Evolutionary conservation across 352 stramenopile genomes (phyloP), one percentile per base, ranked within the genome.

Genomic region (Phytophthora sp.): DNA sequence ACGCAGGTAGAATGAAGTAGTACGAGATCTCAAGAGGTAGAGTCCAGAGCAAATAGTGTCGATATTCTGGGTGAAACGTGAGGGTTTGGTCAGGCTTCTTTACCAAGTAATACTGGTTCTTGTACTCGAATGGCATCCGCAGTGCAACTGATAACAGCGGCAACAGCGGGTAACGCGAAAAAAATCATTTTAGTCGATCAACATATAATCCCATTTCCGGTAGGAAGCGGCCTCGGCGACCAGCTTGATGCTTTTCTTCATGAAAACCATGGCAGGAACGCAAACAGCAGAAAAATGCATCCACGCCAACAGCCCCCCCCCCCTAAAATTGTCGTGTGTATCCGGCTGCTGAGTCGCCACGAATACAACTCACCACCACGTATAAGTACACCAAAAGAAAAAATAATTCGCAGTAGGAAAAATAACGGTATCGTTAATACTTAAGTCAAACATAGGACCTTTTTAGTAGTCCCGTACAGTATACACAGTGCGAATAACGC

Each of bases 161-260:
- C 13, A 49, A 49, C 6, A 49, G 20, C 7, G 41, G 41, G 15
- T 49, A 49, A 1, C 15, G 18, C 15, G 18, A 21, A 27, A 49
- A 49, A 13, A 49, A 49, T 4, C 41, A 21, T 27, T 49, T 49
- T 49, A 24, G 41, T 49, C 41, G n/a, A 49, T n/a, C n/a, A n/a
- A n/a, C n/a, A n/a, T n/a, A n/a, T n/a, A n/a, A n/a, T n/a, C n/a
- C n/a, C n/a, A n/a, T n/a, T n/a, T n/a, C n/a, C n/a, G 36, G 21
- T 44, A 44, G 21, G 15, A 23, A 23, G 36, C 36, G 15, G 36
- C 1, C 15, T 44, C 36, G 1, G 36, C 36, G 21, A 9, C 21
- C 36, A 44, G 21, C 9, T 18, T 44, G 15, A 44, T 44, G 36
- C 36, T 44, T 44, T 44, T 44, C 15, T 44, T 44, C 36, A 44